Percentiles rank a stretch among this genome's conserved stretches.
These are phyloP conservation scores for Lachnellula subtilissima DNA, from an alignment of 2,329 filamentous ascomycete genomes.

Conservation along the genomic window DNA sequence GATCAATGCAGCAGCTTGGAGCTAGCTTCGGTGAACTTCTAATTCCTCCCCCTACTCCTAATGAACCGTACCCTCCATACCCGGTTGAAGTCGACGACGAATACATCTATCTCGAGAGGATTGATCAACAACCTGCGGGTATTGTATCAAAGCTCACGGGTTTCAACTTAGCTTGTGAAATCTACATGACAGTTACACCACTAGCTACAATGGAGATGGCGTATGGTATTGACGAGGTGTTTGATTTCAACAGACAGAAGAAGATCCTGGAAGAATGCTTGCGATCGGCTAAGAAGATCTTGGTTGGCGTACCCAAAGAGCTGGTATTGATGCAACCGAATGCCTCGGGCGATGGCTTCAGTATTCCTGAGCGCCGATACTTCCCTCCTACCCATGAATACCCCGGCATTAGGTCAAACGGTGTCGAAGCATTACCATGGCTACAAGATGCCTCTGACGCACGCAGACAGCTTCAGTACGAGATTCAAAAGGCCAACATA, in stretches of 20 bases:
- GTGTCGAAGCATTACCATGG: conserved; percentile 28
- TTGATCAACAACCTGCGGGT: conserved; percentile 64
- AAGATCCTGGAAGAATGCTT: conserved; percentile 67
- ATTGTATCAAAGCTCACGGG: conserved; percentile 68
- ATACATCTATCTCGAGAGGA: conserved; percentile 66
- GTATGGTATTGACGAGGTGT: conserved; percentile 72
- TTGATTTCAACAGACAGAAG: conserved; percentile 73
- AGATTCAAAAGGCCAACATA: conserved; percentile 90
- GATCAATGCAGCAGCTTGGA: conserved; percentile 74
- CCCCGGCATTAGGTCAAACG: conserved; percentile 28
- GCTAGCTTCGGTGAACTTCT: conserved; percentile 66
- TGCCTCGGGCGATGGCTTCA: conserved; percentile 37
- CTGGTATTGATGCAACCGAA: conserved; percentile 48
- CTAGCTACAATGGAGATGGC: conserved; percentile 76
- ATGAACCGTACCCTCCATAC: conserved; percentile 71
- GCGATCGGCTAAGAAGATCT: conserved; percentile 62
- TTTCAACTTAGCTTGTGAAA: conserved; percentile 73
- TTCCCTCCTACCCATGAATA: conserved; percentile 42
- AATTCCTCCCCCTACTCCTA: conserved; percentile 70
- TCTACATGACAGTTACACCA: conserved; percentile 76
- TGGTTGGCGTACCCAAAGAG: conserved; percentile 64
- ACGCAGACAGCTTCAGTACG: conserved; percentile 64
- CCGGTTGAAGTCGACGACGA: conserved; percentile 81
- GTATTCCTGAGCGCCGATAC: conserved; percentile 44
- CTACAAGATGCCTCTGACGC: conserved; percentile 10